Percentiles rank a stretch among this genome's conserved stretches.
Evolutionary conservation across 306 rosid species (phyloP).

Genomic region (Medicago arabica): DNA sequence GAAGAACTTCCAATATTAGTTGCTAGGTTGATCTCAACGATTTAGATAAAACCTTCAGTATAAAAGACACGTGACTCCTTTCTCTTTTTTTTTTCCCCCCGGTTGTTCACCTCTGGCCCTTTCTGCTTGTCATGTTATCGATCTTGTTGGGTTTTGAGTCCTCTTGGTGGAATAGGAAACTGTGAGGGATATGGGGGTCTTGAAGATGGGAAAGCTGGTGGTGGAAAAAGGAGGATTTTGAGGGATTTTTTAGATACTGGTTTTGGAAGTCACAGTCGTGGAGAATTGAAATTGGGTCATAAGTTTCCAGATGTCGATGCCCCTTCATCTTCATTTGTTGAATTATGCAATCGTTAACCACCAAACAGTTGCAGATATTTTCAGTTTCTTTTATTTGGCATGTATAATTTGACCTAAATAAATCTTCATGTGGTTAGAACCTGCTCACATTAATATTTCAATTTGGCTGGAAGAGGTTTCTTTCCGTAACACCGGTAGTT

Average conservation of each 20-base stretch:
- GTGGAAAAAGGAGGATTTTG: background rate
- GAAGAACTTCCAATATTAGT: background rate
- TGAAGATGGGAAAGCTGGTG: slow-evolving; percentile 11
- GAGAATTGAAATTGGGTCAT: background rate
- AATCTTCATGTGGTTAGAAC: background rate
- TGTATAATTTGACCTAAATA: background rate
- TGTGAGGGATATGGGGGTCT: background rate
- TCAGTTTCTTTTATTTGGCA: background rate
- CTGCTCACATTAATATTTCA: background rate
- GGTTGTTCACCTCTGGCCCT: background rate
- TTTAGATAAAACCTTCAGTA: background rate
- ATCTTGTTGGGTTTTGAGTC: background rate
- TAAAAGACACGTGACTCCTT: slow-evolving; percentile 4
- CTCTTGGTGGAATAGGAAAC: background rate
- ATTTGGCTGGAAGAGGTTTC: background rate
- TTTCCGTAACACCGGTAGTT: background rate
- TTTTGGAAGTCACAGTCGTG: background rate
- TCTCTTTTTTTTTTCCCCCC: background rate
- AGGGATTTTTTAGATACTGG: background rate
- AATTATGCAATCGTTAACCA: background rate
- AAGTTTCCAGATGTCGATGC: background rate
- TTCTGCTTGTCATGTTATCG: background rate
- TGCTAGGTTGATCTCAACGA: background rate
- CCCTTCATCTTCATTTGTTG: background rate
- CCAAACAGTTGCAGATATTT: background rate